Evolutionary conservation across 139 green algal genomes (phyloP), one percentile per base, ranked within the genome.

Genomic region (Monoraphidium neglectum): DNA sequence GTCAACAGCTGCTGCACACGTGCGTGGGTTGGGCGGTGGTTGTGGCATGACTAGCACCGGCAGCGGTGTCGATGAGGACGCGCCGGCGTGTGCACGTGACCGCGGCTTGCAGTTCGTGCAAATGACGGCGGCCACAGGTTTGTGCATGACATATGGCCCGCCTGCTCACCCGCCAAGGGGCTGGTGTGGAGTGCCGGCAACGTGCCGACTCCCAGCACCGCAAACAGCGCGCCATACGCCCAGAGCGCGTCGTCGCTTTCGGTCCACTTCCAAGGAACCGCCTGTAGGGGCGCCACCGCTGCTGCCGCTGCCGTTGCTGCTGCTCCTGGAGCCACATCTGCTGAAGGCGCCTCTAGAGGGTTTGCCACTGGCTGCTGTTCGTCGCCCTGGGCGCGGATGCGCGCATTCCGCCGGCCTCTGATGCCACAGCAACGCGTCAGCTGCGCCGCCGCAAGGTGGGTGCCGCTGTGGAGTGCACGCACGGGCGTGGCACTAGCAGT

Each of bases 221-320:
- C 80, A 2, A 86, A 73, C 4, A 93, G 81, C 0, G 68, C 68
- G 37, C 36, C 57, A 69, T 94, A 93, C 18, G 87, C 81, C 1
- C 30, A 26, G 32, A 86, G 61, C 0, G 88, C 87, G 28, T 93
- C 88, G 6, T 67, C 64, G 51, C 51, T n/a, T 16, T 59, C 21
- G 51, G 16, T 21, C 16, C 16, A 16, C 21, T 38, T 54, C 37
- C 64, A 56, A 24, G 23, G 16, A 8, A n/a, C 38, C 46, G 38
- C 57, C 37, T 37, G 26, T 3, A 46, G 26, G 4, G 6, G 56
- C 32, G 33, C 30, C 47, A 12, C 2, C 33, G 24, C 30, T 76
- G 37, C 57, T 47, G 70, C 70, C 57, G 60, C 70, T 77, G 70
- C 70, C 46, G 54, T 37, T 69, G 70, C 43, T 12, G 43, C 43